Percentiles rank a stretch among this genome's conserved stretches.
phyloP scores from a whole-genome alignment of 2,329 filamentous ascomycete genomes.

The Juglanconis oblonga region DNA sequence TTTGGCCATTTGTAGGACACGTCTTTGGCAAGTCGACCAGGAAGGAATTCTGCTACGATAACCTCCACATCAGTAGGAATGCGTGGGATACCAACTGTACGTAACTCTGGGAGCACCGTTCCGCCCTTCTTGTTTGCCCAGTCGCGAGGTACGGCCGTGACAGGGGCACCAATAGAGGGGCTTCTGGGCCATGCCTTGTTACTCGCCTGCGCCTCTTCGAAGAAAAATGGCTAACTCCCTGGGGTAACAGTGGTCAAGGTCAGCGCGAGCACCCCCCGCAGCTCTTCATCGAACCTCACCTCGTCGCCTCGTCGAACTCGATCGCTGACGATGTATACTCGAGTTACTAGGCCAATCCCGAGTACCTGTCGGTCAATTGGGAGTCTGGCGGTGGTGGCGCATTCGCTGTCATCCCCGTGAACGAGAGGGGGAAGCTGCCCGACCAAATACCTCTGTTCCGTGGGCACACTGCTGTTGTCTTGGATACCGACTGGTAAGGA shows the following conservation, averaged over 20 bases:
- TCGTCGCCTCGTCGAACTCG: not conserved
- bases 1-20: constrained; percentile 66
- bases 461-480: constrained; percentile 89
- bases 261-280: not conserved
- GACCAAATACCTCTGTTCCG: constrained; percentile 93
- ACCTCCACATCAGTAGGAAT: constrained; percentile 94
- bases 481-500: constrained; percentile 92
- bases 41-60: constrained; percentile 99
- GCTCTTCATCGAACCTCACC: not conserved
- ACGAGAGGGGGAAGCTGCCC: constrained; percentile 85
- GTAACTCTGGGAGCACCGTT: constrained; percentile 34
- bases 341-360: constrained; percentile 74
- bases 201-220: not conserved
- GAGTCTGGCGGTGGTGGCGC: constrained; percentile 93
- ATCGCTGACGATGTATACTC: constrained; percentile 18
- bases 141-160: not conserved
- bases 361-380: constrained; percentile 98
- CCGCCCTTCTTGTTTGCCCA: not conserved
- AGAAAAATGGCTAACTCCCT: not conserved
- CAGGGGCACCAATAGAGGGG: not conserved
- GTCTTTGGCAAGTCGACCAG: constrained; percentile 94
- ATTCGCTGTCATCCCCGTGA: constrained; percentile 90
- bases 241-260: not conserved
- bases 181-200: not conserved
- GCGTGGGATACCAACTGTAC: constrained; percentile 89